Base-by-base conservation (phyloP, 176 grass and related monocot genomes). In the Avena atlantica region DNA sequence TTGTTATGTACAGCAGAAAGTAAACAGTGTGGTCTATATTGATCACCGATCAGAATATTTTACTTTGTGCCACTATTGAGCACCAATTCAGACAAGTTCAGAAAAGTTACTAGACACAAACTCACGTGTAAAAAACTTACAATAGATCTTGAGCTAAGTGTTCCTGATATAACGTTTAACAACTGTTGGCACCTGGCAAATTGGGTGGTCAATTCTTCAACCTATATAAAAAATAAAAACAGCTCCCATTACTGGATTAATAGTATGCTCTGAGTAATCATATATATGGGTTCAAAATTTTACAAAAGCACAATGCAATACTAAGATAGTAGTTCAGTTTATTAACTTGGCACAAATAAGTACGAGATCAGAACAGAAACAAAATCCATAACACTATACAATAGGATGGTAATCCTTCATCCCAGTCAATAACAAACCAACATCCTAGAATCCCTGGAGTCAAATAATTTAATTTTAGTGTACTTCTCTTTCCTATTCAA, bases 121-220 rank as follows among this genome's bases (percentile, higher is more conserved):
- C 15, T 15, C 13, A 40, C 3, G 45, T 15, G 55, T 13, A 10
- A 3, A 82, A 29, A 87, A 85, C 85, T 87, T 91, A 91, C 89
- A 59, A 79, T 52, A 53, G 86, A 91, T 37, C 81, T 91, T 8
- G 89, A 88, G 62, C 81, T 91, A 81, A 91, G 73, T 44, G 86
- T 88, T 85, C 86, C 89, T 44, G 89, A 91, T 88, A 91, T 91
- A 20, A 81, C 88, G 51, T 91, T 91, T 45, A 91, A 70, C 74
- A 91, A 49, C 68, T 91, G 89, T 12, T 91, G 89, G 70, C 89
- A 88, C 51, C 82, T 88, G 31, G 75, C 51, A 55, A 91, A 91
- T 53, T 88, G 89, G 49, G 69, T 85, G 69, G 76, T 85, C 89
- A 91, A 76, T 69, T 91, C 89, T 81, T 91, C 89, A 62, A 91